Evolutionary conservation across 805 yeast species (phyloP).

Genomic region (Saccharomyces mikatae): DNA sequence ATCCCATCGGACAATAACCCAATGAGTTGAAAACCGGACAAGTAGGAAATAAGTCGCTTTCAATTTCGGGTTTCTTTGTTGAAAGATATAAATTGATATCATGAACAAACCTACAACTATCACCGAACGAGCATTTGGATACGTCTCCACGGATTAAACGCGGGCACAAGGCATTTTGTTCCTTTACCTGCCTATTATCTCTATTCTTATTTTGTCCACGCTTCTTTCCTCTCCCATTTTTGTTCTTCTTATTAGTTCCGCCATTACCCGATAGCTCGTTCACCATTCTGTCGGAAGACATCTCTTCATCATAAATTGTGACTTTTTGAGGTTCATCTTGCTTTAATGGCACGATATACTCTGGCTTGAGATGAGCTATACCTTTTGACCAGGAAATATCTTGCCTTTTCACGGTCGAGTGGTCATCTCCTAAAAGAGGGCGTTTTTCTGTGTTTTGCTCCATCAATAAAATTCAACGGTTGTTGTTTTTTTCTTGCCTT

Average conservation of each 20-base stretch:
- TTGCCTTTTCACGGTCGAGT: conserved; percentile 14
- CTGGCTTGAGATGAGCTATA: conserved; percentile 68
- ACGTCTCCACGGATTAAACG: conserved; percentile 48
- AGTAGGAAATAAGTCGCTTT: conserved; percentile 35
- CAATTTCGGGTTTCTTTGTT: conserved; percentile 62
- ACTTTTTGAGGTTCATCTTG: neutral
- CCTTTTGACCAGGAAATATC: conserved; percentile 40
- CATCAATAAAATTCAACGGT: conserved; percentile 1
- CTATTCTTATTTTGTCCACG: conserved; percentile 83
- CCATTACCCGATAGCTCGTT: conserved; percentile 40
- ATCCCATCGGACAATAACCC: conserved; percentile 88
- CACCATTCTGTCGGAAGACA: conserved; percentile 33
- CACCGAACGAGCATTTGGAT: conserved; percentile 52
- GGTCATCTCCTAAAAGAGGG: conserved; percentile 10
- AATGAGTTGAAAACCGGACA: conserved; percentile 80
- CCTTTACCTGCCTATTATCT: conserved; percentile 62
- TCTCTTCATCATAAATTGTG: conserved; percentile 30
- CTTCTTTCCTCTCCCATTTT: conserved; percentile 37
- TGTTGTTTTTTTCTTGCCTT: neutral
- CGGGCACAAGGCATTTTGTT: conserved; percentile 57
- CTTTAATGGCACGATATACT: conserved; percentile 39
- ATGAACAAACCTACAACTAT: conserved; percentile 73
- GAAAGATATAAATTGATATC: conserved; percentile 57
- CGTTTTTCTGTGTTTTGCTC: conserved; percentile 16
- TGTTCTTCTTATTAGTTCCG: conserved; percentile 33